phyloP scores from a whole-genome alignment of 2,329 filamentous ascomycete species.

The Penicillium frequentans region DNA sequence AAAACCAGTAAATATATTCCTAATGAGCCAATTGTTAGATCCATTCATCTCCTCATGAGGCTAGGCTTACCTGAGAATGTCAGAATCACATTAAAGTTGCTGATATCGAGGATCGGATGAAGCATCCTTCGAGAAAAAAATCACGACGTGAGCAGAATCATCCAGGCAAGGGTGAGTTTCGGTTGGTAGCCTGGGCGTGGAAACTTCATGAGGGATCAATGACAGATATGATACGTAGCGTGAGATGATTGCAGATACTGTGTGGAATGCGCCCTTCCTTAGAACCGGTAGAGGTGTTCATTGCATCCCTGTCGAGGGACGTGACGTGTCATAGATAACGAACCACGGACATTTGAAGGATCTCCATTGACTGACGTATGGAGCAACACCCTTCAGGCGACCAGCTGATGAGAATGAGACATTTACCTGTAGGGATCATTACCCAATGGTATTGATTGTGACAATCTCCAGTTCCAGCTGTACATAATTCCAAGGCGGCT shows the following conservation, averaged over 20 bases:
- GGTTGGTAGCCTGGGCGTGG: not conserved
- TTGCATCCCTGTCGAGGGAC: not conserved
- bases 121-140: slow-evolving; percentile 26
- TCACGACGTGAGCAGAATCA: not conserved
- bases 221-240: not conserved
- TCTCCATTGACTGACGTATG: too few species aligned
- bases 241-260: not conserved
- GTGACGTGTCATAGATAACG: not conserved
- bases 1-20: slow-evolving; percentile 35
- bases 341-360: too few species aligned
- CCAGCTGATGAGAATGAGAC: not conserved
- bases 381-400: too few species aligned
- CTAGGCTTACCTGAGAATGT: slow-evolving; percentile 31
- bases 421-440: too few species aligned
- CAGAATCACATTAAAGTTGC: slow-evolving; percentile 35
- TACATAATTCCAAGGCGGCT: too few species aligned
- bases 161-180: not conserved
- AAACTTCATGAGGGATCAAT: not conserved
- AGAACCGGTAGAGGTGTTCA: not conserved
- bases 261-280: slow-evolving; percentile 6
- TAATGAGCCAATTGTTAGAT: slow-evolving; percentile 12
- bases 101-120: slow-evolving; percentile 36
- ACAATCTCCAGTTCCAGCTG: too few species aligned
- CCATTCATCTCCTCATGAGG: too few species aligned
- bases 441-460: too few species aligned